A percentile compares a stretch with the other conserved stretches of the same genome.
phyloP scores from a whole-genome alignment of 345 rosid species.

The Noccaea caerulescens region DNA sequence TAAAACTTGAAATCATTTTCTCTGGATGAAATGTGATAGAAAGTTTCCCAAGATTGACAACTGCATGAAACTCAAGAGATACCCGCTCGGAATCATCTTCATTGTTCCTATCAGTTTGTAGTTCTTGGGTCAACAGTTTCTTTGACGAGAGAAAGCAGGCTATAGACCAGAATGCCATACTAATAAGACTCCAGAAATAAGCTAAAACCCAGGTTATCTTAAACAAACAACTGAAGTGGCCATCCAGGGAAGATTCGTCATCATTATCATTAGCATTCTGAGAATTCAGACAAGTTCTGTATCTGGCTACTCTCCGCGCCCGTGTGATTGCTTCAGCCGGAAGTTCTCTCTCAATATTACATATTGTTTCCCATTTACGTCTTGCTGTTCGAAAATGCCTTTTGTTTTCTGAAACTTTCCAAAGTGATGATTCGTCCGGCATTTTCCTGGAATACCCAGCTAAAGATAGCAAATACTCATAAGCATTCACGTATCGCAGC shows the following conservation, averaged over 20 bases:
- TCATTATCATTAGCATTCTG: conserved; percentile 44
- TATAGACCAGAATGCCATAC: conserved; percentile 45
- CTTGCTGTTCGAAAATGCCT: conserved; percentile 50
- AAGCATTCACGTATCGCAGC: conserved; percentile 69
- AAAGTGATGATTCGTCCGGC: conserved; percentile 48
- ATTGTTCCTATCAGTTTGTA: conserved; percentile 38
- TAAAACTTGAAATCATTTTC: conserved; percentile 41
- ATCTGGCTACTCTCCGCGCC: conserved; percentile 81
- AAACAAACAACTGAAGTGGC: conserved; percentile 37
- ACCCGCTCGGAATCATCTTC: conserved; percentile 46
- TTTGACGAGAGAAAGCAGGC: conserved; percentile 39
- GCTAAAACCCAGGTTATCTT: conserved; percentile 46
- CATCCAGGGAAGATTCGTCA: conserved; percentile 39
- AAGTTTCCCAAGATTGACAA: conserved; percentile 60
- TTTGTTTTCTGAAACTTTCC: conserved; percentile 55
- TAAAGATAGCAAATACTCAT: conserved; percentile 60
- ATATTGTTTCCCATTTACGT: conserved; percentile 63
- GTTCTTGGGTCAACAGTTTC: conserved; percentile 42
- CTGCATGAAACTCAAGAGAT: conserved; percentile 47
- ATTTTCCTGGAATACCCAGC: conserved; percentile 60
- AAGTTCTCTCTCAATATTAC: conserved; percentile 65
- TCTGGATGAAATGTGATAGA: conserved; percentile 51
- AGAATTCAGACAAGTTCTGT: conserved; percentile 50
- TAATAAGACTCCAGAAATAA: conserved; percentile 50
- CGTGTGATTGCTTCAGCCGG: conserved; percentile 79